Percentiles rank a stretch among this genome's conserved stretches.
phyloP scores from a whole-genome alignment of 225 moss, liverwort and hornwort species.

The Sphagnum tenellum region DNA sequence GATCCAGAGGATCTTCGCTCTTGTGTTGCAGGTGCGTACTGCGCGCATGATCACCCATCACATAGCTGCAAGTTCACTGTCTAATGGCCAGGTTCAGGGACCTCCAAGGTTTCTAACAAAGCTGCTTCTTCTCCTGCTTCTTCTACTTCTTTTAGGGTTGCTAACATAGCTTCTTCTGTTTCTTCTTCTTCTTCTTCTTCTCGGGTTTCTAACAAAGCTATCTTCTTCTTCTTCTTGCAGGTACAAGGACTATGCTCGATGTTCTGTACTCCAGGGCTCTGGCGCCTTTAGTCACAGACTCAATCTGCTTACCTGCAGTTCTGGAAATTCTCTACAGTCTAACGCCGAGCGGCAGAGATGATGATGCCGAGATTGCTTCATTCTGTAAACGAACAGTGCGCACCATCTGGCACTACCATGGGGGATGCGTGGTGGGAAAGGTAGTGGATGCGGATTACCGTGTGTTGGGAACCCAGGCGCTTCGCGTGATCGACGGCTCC shows the following conservation, averaged over 20 bases:
- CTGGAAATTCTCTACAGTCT: too few relatives aligned
- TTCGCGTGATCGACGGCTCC: conserved; percentile 32
- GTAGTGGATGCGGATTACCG: conserved; percentile 20
- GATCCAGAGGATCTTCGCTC: neutral
- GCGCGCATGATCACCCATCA: too few relatives aligned
- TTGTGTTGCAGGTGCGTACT: too few relatives aligned
- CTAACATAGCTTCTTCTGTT: too few relatives aligned
- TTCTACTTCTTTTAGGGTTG: too few relatives aligned
- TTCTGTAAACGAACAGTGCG: conserved; percentile 9
- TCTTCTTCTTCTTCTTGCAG: neutral
- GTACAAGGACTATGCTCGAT: conserved; percentile 8
- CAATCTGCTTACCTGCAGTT: neutral
- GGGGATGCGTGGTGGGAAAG: conserved; percentile 14
- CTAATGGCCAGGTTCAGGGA: too few relatives aligned
- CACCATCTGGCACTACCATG: conserved; percentile 17
- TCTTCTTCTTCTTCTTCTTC: too few relatives aligned
- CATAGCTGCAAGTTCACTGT: too few relatives aligned
- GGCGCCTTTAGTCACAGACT: neutral
- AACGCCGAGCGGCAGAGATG: too few relatives aligned
- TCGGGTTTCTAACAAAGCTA: too few relatives aligned
- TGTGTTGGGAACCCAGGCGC: conserved; percentile 9
- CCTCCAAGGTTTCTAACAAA: too few relatives aligned
- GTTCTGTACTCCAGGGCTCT: conserved; percentile 8
- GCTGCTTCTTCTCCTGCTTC: too few relatives aligned
- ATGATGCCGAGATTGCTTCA: conserved; percentile 4